Evolutionary conservation across 2,329 filamentous ascomycete species (phyloP).

Genomic region (Epicoccum sorghinum): DNA sequence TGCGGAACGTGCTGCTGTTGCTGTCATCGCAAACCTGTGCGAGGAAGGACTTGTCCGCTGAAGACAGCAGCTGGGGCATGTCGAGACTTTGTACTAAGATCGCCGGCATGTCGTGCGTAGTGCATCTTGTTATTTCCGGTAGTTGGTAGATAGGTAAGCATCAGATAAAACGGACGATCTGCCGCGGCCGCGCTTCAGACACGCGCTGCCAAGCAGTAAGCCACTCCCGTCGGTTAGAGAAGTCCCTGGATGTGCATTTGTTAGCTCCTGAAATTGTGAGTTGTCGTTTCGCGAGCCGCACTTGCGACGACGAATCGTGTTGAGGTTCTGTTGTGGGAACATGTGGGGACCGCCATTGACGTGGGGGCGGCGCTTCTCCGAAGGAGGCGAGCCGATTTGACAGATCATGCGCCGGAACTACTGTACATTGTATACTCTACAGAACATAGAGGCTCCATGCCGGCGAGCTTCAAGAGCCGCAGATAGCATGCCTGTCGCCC

Average conservation of each 20-base stretch:
- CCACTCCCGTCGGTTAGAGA: neutral
- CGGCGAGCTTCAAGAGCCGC: neutral
- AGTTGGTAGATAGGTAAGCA: neutral
- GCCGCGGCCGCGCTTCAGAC: conserved; percentile 6
- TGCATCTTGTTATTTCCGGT: conserved; percentile 13
- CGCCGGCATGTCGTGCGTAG: neutral
- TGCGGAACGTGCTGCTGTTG: neutral
- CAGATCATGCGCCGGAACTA: neutral
- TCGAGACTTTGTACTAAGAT: conserved; percentile 2
- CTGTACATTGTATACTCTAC: no score
- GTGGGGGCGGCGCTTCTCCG: conserved; percentile 4
- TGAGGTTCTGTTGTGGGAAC: neutral
- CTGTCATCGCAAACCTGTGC: neutral
- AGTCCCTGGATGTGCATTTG: no score
- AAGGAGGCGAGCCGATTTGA: neutral
- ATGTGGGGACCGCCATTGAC: conserved; percentile 1
- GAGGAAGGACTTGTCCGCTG: neutral
- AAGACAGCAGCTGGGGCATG: neutral
- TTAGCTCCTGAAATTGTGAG: neutral
- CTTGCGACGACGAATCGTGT: neutral
- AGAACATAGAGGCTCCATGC: neutral
- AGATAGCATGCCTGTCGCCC: neutral
- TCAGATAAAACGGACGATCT: conserved; percentile 4
- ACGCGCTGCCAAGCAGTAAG: neutral
- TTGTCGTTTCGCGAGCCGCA: neutral